Evolutionary conservation across 164 flowering plant genomes (phyloP), one percentile per base, ranked within the genome.

Genomic region (Tetrastigma voinierianum): DNA sequence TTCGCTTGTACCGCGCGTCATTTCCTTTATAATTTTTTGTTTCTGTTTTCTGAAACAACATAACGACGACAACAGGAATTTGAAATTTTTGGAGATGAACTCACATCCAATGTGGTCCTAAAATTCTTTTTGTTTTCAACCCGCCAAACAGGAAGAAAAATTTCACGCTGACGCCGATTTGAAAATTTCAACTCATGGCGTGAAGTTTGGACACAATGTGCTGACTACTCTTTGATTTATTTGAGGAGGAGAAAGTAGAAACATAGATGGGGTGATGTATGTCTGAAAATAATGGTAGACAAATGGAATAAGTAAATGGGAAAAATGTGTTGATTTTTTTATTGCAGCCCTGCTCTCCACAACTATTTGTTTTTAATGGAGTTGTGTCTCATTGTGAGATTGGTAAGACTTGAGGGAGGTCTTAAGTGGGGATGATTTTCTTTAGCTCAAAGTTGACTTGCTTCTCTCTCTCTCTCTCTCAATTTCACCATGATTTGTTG

Each of bases 331-430:
- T 32, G 40, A 32, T 3, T 32, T 2, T 57, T 32, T 3, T 9
- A 3, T 62, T 40, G 16, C 11, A 14, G 5, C n/a, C 16, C 9
- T n/a, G 2, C 8, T 52, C 51, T 21, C 21, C 13, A 52, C 4
- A n/a, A 15, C 40, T 55, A 51, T 53, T 46, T 54, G 24, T 48
- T 9, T 4, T 64, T n/a, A 1, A 43, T 9, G 43, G 47, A 18
- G 52, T 65, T 68, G 67, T 68, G 67, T 61, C 71, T 40, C 10
- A 43, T 48, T 18, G 61, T 51, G 51, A 59, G 51, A 55, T 47
- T 57, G 72, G 78, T 64, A 10, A 16, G 9, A 81, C 64, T 17
- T 72, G 75, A 66, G 80, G 85, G 51, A 78, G 85, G 82, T 58
- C 47, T 56, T 64, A 74, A 61, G 55, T 78, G 81, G 82, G 80